Evolutionary conservation across 805 yeast genomes (phyloP), one percentile per base, ranked within the genome.

Genomic region (Metschnikowia vanudenii): DNA sequence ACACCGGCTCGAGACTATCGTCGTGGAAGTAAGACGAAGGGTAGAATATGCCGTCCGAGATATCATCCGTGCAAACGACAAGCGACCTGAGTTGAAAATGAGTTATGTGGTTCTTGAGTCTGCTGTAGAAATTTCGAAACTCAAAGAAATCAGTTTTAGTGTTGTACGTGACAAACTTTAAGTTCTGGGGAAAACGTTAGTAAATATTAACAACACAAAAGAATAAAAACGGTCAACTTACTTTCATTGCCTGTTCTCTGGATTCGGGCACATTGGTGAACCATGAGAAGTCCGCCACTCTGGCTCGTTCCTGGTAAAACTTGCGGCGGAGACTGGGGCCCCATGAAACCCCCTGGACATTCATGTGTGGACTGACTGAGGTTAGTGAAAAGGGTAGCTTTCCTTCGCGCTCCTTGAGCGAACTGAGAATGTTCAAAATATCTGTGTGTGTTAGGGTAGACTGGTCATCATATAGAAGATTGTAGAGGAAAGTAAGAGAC

Each of bases 61-160:
- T 55, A 38, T 58, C 62, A 11, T 61, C 61, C 28, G 65, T 67
- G 52, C 65, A 74, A 45, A 71, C 69, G 8, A 81, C 72, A 40
- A 80, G 61, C 46, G 78, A 74, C 13, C 85, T 62, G 29, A 81
- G 64, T 61, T 81, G 85, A 58, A 80, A 80, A 64, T 82, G 85
- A 16, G 75, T 72, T 11, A 79, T 64, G 51, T 70, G 73, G 5
- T 82, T 78, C 42, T 71, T 73, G 8, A 81, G 69, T 48, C 64
- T 60, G 47, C 71, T 60, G 61, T 61, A 74, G 52, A 71, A 75
- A 42, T 62, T 64, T 30, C 68, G 60, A 50, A 70, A 73, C 47
- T 55, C 57, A 52, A 58, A 74, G 42, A 74, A 68, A 32, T 72
- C 71, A 8, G 74, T 66, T 28, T 54, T 58, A 10, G 60, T 49